Percentiles rank a stretch among this genome's conserved stretches.
Conservation (phyloP, 441 rosid species). For the Theobroma grandiflorum region DNA sequence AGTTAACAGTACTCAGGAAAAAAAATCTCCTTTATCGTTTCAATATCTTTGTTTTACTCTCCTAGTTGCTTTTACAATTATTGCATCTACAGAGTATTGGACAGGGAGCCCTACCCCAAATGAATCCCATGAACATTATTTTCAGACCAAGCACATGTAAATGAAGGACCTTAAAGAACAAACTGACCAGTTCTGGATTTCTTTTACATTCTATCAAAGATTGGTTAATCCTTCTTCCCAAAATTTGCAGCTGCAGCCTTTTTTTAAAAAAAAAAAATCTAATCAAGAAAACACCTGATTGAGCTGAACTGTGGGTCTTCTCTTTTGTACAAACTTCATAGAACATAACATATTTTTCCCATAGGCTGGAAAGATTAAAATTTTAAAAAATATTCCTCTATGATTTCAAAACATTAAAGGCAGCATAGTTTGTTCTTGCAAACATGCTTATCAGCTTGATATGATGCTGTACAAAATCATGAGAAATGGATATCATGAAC, state of each 20-base stretch:
- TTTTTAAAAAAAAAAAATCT: no score
- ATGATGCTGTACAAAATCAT: conserved; percentile 23
- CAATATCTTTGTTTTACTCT: not conserved
- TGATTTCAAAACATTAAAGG: not conserved
- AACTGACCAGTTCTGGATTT: not conserved
- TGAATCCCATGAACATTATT: conserved; percentile 8
- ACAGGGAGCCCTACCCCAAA: conserved; percentile 6
- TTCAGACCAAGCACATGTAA: conserved; percentile 5
- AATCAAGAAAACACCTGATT: not conserved
- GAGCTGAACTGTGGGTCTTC: not conserved
- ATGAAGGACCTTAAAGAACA: not conserved
- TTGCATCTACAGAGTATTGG: not conserved
- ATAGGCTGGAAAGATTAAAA: not conserved
- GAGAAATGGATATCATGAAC: not conserved
- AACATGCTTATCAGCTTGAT: not conserved
- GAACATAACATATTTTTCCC: not conserved
- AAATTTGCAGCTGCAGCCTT: no score
- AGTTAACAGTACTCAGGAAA: not conserved
- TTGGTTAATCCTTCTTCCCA: not conserved
- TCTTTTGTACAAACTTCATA: not conserved
- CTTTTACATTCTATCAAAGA: not conserved
- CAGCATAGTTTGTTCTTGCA: conserved; percentile 1
- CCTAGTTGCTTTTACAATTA: not conserved
- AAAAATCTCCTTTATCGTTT: not conserved
- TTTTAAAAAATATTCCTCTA: not conserved